phyloP scores from a whole-genome alignment of 208 protist genomes.

The Leishmania turanica region DNA sequence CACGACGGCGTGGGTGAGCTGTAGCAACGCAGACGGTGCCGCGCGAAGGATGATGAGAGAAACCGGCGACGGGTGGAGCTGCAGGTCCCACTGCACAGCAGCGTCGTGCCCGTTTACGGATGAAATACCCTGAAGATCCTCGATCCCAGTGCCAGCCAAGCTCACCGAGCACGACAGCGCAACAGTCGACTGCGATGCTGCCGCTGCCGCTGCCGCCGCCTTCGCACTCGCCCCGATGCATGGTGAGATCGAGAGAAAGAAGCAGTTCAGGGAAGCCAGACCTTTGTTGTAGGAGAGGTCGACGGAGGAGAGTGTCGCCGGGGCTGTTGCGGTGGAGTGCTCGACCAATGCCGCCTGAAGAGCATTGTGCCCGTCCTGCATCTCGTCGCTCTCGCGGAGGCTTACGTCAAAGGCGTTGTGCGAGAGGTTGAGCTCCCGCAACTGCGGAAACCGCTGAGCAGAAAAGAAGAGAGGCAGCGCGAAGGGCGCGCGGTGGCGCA shows the following conservation, averaged over 20 bases:
- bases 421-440: conserved; percentile 58
- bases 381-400: conserved; percentile 54
- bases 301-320: conserved; percentile 18
- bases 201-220: not conserved
- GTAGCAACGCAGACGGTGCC: conserved; percentile 13
- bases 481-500: conserved; percentile 63
- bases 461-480: conserved; percentile 64
- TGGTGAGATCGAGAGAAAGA: conserved; percentile 37
- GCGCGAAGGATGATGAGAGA: conserved; percentile 26
- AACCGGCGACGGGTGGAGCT: conserved; percentile 38
- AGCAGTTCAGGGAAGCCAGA: conserved; percentile 46
- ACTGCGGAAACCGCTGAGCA: conserved; percentile 45
- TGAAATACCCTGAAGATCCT: conserved; percentile 40
- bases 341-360: not conserved
- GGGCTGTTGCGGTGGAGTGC: not conserved
- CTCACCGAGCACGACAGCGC: conserved; percentile 8
- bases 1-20: conserved; percentile 25
- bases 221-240: conserved; percentile 7
- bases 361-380: conserved; percentile 36
- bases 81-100: conserved; percentile 18
- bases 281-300: conserved; percentile 52
- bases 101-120: conserved; percentile 18
- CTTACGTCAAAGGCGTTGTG: conserved; percentile 64
- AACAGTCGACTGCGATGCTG: not conserved
- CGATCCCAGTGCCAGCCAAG: conserved; percentile 16